These are phyloP conservation scores for Cryphonectria carpinicola DNA, from an alignment of 2,329 filamentous ascomycete species.

Conservation along the genomic window DNA sequence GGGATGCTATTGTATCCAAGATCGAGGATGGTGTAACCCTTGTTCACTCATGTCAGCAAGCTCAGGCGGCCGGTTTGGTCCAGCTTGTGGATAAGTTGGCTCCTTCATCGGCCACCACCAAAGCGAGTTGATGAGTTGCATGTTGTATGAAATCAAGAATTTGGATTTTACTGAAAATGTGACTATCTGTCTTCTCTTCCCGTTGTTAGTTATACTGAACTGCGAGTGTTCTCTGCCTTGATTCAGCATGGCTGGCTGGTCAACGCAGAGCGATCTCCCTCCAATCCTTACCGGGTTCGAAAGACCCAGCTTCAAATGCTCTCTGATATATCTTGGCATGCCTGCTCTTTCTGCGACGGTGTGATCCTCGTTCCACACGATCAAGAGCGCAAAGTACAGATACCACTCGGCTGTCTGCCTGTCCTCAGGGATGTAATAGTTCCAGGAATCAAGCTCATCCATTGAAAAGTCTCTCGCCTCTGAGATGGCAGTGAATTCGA, in stretches of 20 bases:
- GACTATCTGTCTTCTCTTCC: neutral
- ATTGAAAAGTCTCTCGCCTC: constrained; percentile 6
- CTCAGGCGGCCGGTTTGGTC: neutral
- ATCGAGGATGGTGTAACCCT: neutral
- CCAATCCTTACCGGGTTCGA: neutral
- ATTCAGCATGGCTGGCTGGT: neutral
- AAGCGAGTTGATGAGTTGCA: neutral
- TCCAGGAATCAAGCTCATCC: constrained; percentile 8
- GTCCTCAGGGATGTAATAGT: constrained; percentile 7
- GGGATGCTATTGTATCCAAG: neutral
- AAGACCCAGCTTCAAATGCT: neutral
- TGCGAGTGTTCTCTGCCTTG: neutral
- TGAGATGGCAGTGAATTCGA: constrained; percentile 10
- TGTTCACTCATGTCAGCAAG: neutral
- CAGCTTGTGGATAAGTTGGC: neutral
- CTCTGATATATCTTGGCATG: neutral
- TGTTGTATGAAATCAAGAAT: neutral
- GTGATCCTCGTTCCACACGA: constrained; percentile 11
- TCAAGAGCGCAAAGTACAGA: constrained; percentile 7
- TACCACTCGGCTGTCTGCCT: neutral
- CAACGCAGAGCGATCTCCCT: constrained; percentile 3
- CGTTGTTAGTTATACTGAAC: neutral
- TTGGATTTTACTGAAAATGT: neutral
- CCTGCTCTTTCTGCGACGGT: neutral
- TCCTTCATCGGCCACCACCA: neutral